Evolutionary conservation across 2,329 filamentous ascomycete genomes (phyloP).

Genomic region (Tolypocladium sp.): DNA sequence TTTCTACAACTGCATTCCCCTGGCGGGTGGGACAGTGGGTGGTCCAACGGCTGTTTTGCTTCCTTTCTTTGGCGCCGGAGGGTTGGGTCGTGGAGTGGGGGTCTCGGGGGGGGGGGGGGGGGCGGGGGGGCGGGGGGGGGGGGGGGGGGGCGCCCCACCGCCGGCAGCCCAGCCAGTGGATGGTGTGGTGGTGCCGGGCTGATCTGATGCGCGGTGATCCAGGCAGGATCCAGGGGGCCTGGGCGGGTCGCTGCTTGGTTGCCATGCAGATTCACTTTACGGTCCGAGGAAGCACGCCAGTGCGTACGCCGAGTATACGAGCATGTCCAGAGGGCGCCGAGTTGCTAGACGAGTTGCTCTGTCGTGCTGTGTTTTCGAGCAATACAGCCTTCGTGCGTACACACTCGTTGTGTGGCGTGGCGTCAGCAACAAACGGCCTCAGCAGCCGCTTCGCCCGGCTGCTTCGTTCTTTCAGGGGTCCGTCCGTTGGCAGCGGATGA

Average conservation of each 20-base stretch:
- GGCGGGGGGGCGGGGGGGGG: too few species aligned
- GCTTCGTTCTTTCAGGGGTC: conserved; percentile 1
- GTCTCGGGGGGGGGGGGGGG: too few species aligned
- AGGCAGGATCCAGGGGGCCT: not conserved
- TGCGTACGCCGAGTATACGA: not conserved
- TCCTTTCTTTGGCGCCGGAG: not conserved
- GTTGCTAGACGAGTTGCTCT: not conserved
- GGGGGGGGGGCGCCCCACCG: too few species aligned
- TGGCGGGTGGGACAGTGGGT: not conserved
- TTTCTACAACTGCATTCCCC: not conserved
- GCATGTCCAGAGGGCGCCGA: not conserved
- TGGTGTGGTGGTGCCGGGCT: not conserved
- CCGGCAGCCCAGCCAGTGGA: not conserved
- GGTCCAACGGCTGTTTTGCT: not conserved
- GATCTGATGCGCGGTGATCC: not conserved
- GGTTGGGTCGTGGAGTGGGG: not conserved
- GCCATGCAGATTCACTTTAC: not conserved
- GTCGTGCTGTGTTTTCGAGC: not conserved
- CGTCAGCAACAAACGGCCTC: not conserved
- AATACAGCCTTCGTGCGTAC: not conserved
- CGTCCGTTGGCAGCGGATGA: not conserved
- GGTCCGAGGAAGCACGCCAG: not conserved
- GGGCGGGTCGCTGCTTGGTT: not conserved
- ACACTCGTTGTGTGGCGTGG: not conserved
- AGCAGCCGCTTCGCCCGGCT: not conserved